These are phyloP conservation scores for Arbutus unedo DNA, from an alignment of 148 eudicot genomes.

Conservation along the genomic window DNA sequence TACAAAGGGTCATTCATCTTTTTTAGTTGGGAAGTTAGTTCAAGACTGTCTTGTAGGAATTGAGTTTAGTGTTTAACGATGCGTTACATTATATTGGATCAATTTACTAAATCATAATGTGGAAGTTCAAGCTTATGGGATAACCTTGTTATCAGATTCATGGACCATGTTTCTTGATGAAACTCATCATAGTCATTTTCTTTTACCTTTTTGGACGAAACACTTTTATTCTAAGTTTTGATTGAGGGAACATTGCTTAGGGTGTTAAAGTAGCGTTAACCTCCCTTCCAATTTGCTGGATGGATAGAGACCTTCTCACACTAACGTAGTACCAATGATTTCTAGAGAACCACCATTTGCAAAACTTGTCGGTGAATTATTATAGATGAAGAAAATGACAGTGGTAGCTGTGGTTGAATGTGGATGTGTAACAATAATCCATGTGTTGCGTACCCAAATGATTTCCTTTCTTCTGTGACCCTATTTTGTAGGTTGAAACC, in stretches of 20 bases:
- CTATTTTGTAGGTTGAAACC: too few species aligned
- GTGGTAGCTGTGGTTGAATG: too few species aligned
- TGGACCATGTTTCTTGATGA: not conserved
- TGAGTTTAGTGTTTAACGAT: not conserved
- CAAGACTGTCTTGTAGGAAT: not conserved
- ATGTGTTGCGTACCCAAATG: too few species aligned
- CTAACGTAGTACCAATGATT: too few species aligned
- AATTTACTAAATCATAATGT: not conserved
- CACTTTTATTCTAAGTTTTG: not conserved
- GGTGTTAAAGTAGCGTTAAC: not conserved
- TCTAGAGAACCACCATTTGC: too few species aligned
- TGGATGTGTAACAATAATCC: too few species aligned
- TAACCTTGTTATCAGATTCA: not conserved
- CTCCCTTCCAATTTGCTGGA: too few species aligned
- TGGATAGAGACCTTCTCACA: too few species aligned
- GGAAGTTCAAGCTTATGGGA: not conserved
- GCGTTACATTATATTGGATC: not conserved
- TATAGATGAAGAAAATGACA: too few species aligned
- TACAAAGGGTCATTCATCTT: not conserved
- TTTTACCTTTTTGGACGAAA: not conserved
- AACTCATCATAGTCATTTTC: not conserved
- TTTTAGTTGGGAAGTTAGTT: not conserved
- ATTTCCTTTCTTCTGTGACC: too few species aligned
- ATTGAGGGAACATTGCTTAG: not conserved
- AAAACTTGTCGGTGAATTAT: too few species aligned